Evolutionary conservation across 106 monocot genomes (phyloP).

Genomic region (Platanthera guangdongensis): DNA sequence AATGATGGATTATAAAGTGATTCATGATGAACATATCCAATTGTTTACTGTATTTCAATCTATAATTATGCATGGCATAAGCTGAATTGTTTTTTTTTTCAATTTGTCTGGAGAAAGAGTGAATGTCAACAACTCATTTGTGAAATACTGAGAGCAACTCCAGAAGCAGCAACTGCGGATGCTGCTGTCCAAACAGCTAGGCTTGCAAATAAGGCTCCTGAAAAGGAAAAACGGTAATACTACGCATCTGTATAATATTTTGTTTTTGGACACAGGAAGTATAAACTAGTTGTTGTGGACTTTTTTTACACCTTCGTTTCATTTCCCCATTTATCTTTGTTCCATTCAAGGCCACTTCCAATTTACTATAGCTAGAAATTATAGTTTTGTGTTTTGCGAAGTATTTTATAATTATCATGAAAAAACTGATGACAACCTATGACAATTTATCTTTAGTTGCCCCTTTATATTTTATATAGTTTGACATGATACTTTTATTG

Average conservation of each 20-base stretch:
- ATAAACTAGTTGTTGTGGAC: not conserved
- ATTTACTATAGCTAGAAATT: not conserved
- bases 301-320: not conserved
- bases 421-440: not conserved
- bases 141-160: conserved; percentile 97
- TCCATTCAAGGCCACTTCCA: not conserved
- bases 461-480: not conserved
- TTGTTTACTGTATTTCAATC: not conserved
- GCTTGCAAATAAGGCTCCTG: conserved; percentile 79
- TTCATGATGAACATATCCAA: not conserved
- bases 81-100: conserved; percentile 7
- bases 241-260: not conserved
- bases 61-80: not conserved
- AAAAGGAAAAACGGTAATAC: conserved; percentile 81
- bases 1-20: not conserved
- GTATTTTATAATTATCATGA: not conserved
- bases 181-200: conserved; percentile 97
- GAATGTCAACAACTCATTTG: conserved; percentile 98
- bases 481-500: not conserved
- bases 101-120: conserved; percentile 52
- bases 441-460: not conserved
- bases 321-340: not conserved
- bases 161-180: conserved; percentile 99
- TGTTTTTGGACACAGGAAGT: not conserved
- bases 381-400: not conserved